phyloP scores from a whole-genome alignment of 148 eudicot species.

The Diospyros lotus region DNA sequence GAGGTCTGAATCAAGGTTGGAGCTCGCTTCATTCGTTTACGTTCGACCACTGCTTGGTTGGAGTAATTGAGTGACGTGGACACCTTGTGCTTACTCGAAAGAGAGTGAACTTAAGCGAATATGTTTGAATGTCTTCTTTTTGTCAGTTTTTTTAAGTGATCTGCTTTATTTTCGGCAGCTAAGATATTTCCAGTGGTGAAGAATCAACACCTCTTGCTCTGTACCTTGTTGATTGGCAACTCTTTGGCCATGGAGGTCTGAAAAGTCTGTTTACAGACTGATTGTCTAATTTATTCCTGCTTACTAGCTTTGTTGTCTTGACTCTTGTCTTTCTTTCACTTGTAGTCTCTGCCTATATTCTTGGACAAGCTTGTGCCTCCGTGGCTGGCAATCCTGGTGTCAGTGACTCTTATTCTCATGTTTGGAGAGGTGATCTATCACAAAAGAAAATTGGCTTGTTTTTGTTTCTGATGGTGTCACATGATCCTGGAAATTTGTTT shows the following conservation, averaged over 20 bases:
- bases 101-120: not conserved
- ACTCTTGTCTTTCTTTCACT: not conserved
- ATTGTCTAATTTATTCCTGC: not conserved
- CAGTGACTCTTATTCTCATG: conserved; percentile 95
- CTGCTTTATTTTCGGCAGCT: conserved; percentile 48
- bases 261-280: conserved; percentile 5
- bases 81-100: not conserved
- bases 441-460: not conserved
- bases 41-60: not conserved
- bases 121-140: not conserved
- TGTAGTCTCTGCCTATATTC: conserved; percentile 90
- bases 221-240: conserved; percentile 92
- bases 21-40: not conserved
- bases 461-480: not conserved
- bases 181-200: conserved; percentile 94
- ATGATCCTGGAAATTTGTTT: conserved; percentile 4
- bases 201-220: conserved; percentile 93
- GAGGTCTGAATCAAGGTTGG: not conserved
- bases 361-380: conserved; percentile 91
- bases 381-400: conserved; percentile 86
- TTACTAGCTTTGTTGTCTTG: not conserved
- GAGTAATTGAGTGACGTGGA: not conserved
- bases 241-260: conserved; percentile 96
- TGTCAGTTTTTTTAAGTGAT: not conserved
- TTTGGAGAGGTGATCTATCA: conserved; percentile 77